Percentiles rank a stretch among this genome's conserved stretches.
These are phyloP conservation scores for Backusella psychrophila DNA, from an alignment of 192 early-diverging fungal species.

Conservation along the genomic window DNA sequence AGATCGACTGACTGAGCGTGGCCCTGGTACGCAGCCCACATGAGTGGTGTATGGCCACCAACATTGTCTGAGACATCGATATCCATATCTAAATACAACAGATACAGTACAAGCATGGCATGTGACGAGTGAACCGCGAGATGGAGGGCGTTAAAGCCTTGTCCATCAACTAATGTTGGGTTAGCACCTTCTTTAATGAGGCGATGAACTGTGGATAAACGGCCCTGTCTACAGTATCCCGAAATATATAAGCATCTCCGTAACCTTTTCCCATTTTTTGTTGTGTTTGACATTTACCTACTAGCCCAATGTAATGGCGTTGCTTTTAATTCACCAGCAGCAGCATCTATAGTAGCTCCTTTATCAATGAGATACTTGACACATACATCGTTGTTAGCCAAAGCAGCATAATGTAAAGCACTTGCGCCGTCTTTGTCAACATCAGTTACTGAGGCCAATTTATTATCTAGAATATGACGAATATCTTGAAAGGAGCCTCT, in stretches of 20 bases:
- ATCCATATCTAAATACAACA: constrained; percentile 69
- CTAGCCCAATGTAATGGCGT: constrained; percentile 95
- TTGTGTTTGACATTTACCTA: constrained; percentile 43
- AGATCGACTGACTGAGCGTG: constrained; percentile 69
- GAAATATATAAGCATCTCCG: background rate
- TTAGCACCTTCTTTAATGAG: constrained; percentile 80
- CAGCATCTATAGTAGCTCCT: constrained; percentile 71
- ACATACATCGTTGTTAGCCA: constrained; percentile 68
- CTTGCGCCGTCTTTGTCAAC: constrained; percentile 69
- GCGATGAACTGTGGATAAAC: constrained; percentile 67
- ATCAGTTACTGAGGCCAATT: constrained; percentile 46
- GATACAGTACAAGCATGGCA: constrained; percentile 69
- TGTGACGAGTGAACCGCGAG: constrained; percentile 85
- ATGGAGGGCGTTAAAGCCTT: constrained; percentile 90
- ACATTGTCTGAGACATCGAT: constrained; percentile 73
- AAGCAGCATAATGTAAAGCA: constrained; percentile 85
- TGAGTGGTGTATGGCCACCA: constrained; percentile 83
- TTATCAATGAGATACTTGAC: constrained; percentile 77
- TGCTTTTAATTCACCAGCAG: constrained; percentile 76
- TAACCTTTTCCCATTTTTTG: background rate
- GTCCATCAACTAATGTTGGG: constrained; percentile 67
- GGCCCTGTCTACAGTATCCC: constrained; percentile 56
- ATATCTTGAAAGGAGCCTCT: constrained; percentile 61
- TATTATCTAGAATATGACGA: constrained; percentile 54
- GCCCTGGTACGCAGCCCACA: constrained; percentile 94